Conservation (phyloP, 2,329 filamentous ascomycete species). For the Endothia cerciana region DNA sequence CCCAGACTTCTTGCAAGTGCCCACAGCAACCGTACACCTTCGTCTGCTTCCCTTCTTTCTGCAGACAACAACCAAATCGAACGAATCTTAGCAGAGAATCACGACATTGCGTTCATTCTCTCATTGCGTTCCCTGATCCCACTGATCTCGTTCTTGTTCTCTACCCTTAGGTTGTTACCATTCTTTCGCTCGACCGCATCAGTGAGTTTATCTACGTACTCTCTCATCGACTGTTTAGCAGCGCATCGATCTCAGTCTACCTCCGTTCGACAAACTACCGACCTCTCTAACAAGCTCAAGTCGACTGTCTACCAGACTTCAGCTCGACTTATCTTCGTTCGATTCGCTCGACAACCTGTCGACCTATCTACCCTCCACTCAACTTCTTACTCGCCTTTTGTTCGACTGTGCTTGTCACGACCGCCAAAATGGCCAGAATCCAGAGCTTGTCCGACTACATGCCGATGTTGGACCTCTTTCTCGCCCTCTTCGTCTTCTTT, state of each 20-base stretch:
- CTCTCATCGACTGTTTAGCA: too few species aligned
- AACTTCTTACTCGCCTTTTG: neutral
- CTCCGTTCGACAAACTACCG: too few species aligned
- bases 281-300: too few species aligned
- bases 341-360: too few species aligned
- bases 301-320: too few species aligned
- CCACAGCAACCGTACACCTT: neutral
- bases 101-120: neutral
- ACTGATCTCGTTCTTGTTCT: neutral
- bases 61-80: neutral
- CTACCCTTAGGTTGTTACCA: neutral
- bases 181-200: neutral
- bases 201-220: neutral
- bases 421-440: neutral
- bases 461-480: neutral
- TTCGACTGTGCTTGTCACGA: too few species aligned
- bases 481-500: neutral
- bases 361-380: too few species aligned
- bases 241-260: too few species aligned
- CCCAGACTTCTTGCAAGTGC: neutral
- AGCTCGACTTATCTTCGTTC: too few species aligned
- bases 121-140: neutral
- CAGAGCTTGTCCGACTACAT: neutral
- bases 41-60: neutral
- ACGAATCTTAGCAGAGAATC: neutral